Base-by-base conservation (phyloP, 306 rosid species). In the Cucurbita argyrosperma region DNA sequence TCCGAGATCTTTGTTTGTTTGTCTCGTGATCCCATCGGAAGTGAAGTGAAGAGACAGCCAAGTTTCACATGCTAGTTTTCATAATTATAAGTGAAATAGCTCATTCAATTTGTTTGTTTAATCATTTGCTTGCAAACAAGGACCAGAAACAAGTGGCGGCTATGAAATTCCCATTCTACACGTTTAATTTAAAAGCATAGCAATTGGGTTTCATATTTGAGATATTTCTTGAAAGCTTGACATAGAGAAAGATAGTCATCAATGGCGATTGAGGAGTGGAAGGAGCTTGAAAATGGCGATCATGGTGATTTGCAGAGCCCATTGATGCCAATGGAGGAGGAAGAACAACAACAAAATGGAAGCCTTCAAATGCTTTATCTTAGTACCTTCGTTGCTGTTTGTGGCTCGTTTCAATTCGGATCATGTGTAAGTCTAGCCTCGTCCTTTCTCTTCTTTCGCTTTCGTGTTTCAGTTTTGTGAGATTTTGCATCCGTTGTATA, bases 331-430 rank as follows among this genome's bases (percentile, higher is more conserved):
- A 63, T n/a, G n/a, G n/a, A n/a, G n/a, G n/a, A 63, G 23, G 49
- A 63, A 15, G 21, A 14, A 3, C 23, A 62, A 5, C 46, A 61
- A 8, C 14, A 63, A 16, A 30, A 26, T 30, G 65, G 66, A 13
- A 35, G 10, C n/a, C 5, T 23, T 35, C 80, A 85, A 64, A 88
- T 89, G 94, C 88, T 89, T 75, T 76, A 89, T 62, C 76, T 92
- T 4, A 82, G 92, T 81, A 92, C 97, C 9, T 79, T 76, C 21
- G 90, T 88, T 79, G 88, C 90, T 37, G 95, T 90, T 79, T 87
- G 90, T 82, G 97, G 96, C 50, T 92, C 97, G 18, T 90, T 88
- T 50, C 83, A 88, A 39, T 92, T 92, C 74, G 97, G 97, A 85
- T 86, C 89, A 43, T 90, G 95, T 83, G 92, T 92, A 78, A 58